Evolutionary conservation across 164 flowering plant species (phyloP).

Genomic region (Tetrastigma voinierianum): DNA sequence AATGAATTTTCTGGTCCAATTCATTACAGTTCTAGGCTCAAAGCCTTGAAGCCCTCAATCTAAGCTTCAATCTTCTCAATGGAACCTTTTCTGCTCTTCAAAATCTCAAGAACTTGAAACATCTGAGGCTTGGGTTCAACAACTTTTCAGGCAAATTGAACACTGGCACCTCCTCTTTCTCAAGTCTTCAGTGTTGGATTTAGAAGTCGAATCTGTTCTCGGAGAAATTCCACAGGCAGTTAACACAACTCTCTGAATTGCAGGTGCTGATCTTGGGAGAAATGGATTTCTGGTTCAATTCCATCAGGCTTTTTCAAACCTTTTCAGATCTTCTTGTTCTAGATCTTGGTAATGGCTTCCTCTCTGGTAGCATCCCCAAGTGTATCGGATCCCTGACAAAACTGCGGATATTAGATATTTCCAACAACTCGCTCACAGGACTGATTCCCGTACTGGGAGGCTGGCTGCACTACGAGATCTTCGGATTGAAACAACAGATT

Average conservation of each 20-base stretch:
- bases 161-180: slow-evolving; percentile 7
- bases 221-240: slow-evolving; percentile 10
- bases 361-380: slow-evolving; percentile 12
- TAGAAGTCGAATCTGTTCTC: slow-evolving; percentile 11
- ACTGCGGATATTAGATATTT: slow-evolving; percentile 7
- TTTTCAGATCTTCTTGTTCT: slow-evolving; percentile 14
- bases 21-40: slow-evolving; percentile 11
- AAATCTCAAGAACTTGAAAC: slow-evolving; percentile 10
- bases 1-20: slow-evolving; percentile 13
- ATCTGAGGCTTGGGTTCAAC: slow-evolving; percentile 11
- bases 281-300: slow-evolving; percentile 10
- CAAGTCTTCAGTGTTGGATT: slow-evolving; percentile 11
- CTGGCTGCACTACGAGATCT: slow-evolving; percentile 7
- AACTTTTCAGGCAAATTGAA: slow-evolving; percentile 8
- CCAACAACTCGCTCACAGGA: slow-evolving; percentile 12
- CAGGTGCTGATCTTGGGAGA: slow-evolving; percentile 6
- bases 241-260: background rate
- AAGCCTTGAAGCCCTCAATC: slow-evolving; percentile 6
- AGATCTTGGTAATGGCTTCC: slow-evolving; percentile 6
- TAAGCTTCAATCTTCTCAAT: slow-evolving; percentile 12
- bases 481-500: slow-evolving; percentile 6
- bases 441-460: slow-evolving; percentile 9
- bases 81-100: slow-evolving; percentile 12
- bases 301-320: slow-evolving; percentile 7
- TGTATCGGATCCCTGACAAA: slow-evolving; percentile 4